Base-by-base conservation (phyloP, 805 yeast genomes). In the Yamadazyma phyllophila region DNA sequence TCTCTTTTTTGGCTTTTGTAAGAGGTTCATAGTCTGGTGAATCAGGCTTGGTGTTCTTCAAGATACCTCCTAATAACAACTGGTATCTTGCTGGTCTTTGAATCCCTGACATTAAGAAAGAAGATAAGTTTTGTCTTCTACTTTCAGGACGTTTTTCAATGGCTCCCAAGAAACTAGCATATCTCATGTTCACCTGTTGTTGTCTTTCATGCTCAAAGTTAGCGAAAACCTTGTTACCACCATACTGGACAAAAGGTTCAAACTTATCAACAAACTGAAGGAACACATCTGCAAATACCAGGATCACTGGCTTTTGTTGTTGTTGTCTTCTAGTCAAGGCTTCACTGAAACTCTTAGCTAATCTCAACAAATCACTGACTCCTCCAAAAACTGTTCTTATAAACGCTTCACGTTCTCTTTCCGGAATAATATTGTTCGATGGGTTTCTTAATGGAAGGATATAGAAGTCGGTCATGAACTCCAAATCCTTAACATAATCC, bases 41-140 rank as follows among this genome's bases (percentile, higher is more conserved):
- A 20, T 81, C 86, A n/a, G 84, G 83, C 43, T 76, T 79, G 0
- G 98, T 90, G 51, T 82, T 80, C 62, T 94, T 92, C 52, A 88
- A 72, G 30, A 94, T 87, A 39, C 92, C 94, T 46, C 80, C 83
- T 16, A 92, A 73, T 46, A 94, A 73, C 41, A 94, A 69, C 52
- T 96, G 96, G 66, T 94, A 94, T 54, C 98, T 76, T 8, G 97
- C 98, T 27, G 97, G 90, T 62, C 99, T 80, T 12, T 97, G 90
- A 2, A 96, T 91, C 42, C 98, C 97, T 59, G 92, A 95, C 6
- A 96, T 88, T 52, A 94, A 74, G 59, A 90, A 94, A 0, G 98
- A 94, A 20, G 92, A 87, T 44, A 94, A 82, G 65, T 95, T 97
- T 48, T 92, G 81, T 66, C 90, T 88, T 58, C 96, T 78, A 31